Evolutionary conservation across 1,139 yeast genomes (phyloP).

Genomic region (Candida tropicalis): DNA sequence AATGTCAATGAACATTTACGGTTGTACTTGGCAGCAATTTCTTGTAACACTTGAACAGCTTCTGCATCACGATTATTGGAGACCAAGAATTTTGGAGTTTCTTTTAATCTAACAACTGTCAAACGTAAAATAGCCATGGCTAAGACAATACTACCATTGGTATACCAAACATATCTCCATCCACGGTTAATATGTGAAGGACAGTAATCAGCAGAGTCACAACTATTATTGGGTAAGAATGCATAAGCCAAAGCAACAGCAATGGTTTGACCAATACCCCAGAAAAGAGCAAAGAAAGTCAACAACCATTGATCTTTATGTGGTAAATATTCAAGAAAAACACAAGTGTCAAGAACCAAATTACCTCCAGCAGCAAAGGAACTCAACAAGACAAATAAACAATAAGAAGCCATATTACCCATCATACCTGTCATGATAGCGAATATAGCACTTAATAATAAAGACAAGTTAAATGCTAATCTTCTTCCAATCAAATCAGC

Average conservation of each 20-base stretch:
- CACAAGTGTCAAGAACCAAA: slow-evolving; percentile 60
- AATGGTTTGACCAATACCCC: slow-evolving; percentile 66
- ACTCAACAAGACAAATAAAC: slow-evolving; percentile 49
- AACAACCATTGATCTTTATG: slow-evolving; percentile 54
- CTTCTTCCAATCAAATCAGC: slow-evolving; percentile 63
- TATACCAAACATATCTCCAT: slow-evolving; percentile 62
- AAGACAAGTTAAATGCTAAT: slow-evolving; percentile 55
- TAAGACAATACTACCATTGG: slow-evolving; percentile 55
- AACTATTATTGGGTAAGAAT: slow-evolving; percentile 51
- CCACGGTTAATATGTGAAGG: slow-evolving; percentile 52
- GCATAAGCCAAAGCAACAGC: slow-evolving; percentile 61
- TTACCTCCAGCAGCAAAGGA: slow-evolving; percentile 62
- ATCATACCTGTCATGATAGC: slow-evolving; percentile 58
- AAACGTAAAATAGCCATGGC: slow-evolving; percentile 50
- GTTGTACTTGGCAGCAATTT: slow-evolving; percentile 44
- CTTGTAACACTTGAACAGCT: slow-evolving; percentile 41
- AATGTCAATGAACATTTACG: slow-evolving; percentile 46
- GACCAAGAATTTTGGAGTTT: slow-evolving; percentile 60
- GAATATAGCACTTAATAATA: slow-evolving; percentile 52
- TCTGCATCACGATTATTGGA: slow-evolving; percentile 55
- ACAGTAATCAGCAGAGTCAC: slow-evolving; percentile 41
- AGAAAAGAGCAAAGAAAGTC: slow-evolving; percentile 59
- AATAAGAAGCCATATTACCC: slow-evolving; percentile 48
- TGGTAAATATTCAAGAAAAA: slow-evolving; percentile 61
- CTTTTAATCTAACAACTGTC: slow-evolving; percentile 49